Percentiles rank a stretch among this genome's conserved stretches.
phyloP scores from a whole-genome alignment of 1,139 yeast genomes.

The Blastobotrys capitulatus region DNA sequence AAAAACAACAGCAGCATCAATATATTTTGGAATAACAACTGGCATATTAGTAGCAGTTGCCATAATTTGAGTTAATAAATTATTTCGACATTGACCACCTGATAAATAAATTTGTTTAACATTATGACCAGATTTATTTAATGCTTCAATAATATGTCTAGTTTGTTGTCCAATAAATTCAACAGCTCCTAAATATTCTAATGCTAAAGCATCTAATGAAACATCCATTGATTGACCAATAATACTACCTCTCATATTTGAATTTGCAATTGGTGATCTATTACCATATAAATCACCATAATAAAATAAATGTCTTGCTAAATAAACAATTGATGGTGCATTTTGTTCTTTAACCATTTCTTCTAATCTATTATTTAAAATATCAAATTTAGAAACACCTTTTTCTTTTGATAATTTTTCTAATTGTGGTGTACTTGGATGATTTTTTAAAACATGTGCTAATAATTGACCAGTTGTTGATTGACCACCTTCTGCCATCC shows the following conservation, averaged over 20 bases:
- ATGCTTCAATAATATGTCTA: constrained; percentile 83
- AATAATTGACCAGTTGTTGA: constrained; percentile 92
- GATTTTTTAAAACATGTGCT: constrained; percentile 84
- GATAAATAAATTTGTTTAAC: constrained; percentile 78
- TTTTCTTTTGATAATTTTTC: constrained; percentile 55
- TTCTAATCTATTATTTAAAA: constrained; percentile 69
- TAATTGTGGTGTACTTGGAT: constrained; percentile 78
- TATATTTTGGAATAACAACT: constrained; percentile 87
- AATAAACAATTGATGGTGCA: constrained; percentile 66
- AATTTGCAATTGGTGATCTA: constrained; percentile 94
- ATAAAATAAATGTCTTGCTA: constrained; percentile 81
- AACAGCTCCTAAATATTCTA: constrained; percentile 86
- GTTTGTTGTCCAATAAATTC: constrained; percentile 98
- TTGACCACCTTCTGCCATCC: constrained; percentile 99
- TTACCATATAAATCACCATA: constrained; percentile 97
- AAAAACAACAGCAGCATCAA: constrained; percentile 94
- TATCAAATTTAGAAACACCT: constrained; percentile 73
- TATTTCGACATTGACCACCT: constrained; percentile 96
- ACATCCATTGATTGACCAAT: constrained; percentile 91
- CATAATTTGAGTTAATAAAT: constrained; percentile 76
- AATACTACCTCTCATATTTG: constrained; percentile 87
- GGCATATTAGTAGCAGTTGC: constrained; percentile 94
- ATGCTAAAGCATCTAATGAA: constrained; percentile 75
- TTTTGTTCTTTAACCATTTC: constrained; percentile 50
- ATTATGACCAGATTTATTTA: constrained; percentile 74